phyloP scores from a whole-genome alignment of 768 basidiomycete genomes.

The Boletus insuetus region DNA sequence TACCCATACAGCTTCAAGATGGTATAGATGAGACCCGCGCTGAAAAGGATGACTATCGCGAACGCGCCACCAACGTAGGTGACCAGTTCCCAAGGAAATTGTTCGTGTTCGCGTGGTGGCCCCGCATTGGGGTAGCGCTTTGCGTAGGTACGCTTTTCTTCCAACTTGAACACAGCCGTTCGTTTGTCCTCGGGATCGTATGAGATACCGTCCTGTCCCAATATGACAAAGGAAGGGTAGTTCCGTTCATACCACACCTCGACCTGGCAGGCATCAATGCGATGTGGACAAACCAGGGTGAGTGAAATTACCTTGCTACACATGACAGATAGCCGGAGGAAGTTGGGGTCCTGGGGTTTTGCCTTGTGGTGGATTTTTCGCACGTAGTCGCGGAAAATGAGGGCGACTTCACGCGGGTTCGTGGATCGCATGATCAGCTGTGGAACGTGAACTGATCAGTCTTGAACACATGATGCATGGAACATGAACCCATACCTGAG shows the following conservation, averaged over 20 bases:
- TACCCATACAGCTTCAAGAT: slow-evolving; percentile 24
- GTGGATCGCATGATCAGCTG: slow-evolving; percentile 91
- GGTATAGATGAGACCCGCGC: slow-evolving; percentile 21
- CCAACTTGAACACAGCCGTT: slow-evolving; percentile 43
- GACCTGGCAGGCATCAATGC: slow-evolving; percentile 48
- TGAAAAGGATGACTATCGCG: slow-evolving; percentile 26
- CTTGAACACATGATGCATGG: not conserved
- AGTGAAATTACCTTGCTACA: slow-evolving; percentile 67
- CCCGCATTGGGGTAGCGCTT: slow-evolving; percentile 15
- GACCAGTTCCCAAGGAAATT: slow-evolving; percentile 32
- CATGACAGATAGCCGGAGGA: slow-evolving; percentile 75
- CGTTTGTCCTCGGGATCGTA: slow-evolving; percentile 58
- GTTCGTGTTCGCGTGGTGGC: slow-evolving; percentile 1
- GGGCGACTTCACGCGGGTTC: slow-evolving; percentile 88
- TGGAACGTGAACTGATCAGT: not conserved
- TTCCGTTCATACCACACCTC: slow-evolving; percentile 93
- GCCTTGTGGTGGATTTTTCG: slow-evolving; percentile 83
- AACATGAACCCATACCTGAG: slow-evolving; percentile 50
- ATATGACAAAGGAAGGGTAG: slow-evolving; percentile 84
- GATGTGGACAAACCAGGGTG: not conserved
- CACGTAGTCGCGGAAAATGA: slow-evolving; percentile 81
- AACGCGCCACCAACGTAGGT: slow-evolving; percentile 29
- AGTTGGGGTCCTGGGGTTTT: slow-evolving; percentile 79
- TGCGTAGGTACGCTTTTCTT: slow-evolving; percentile 42
- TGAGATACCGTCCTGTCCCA: slow-evolving; percentile 22